A percentile compares a stretch with the other conserved stretches of the same genome.
These are phyloP conservation scores for Ceratorhiza oryzae-sativae DNA, from an alignment of 1,284 basidiomycete species.

Conservation along the genomic window DNA sequence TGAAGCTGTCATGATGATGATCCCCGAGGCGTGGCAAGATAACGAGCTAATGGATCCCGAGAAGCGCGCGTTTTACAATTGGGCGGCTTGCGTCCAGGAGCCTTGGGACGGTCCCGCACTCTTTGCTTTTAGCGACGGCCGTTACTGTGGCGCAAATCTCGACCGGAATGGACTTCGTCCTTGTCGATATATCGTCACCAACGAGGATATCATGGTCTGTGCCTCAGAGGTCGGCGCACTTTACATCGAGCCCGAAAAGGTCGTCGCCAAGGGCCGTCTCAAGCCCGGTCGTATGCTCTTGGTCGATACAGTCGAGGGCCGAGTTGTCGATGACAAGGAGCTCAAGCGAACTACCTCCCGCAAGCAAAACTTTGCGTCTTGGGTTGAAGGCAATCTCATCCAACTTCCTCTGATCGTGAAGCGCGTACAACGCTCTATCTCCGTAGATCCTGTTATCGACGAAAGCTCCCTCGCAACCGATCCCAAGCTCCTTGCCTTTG, in stretches of 20 bases:
- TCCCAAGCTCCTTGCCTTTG: constrained; percentile 90
- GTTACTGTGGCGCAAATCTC: constrained; percentile 95
- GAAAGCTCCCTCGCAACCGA: constrained; percentile 80
- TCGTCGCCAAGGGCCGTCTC: constrained; percentile 91
- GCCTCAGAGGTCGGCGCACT: constrained; percentile 94
- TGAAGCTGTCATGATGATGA: constrained; percentile 96
- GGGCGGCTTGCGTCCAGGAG: constrained; percentile 94
- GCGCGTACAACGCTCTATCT: constrained; percentile 74
- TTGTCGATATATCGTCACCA: constrained; percentile 92
- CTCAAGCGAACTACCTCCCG: constrained; percentile 86
- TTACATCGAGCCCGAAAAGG: constrained; percentile 86
- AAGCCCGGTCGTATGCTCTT: constrained; percentile 97
- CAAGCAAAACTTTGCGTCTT: constrained; percentile 91
- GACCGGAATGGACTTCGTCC: constrained; percentile 94
- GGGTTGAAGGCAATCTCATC: constrained; percentile 88
- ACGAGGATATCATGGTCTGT: constrained; percentile 95
- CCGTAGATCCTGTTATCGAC: constrained; percentile 72
- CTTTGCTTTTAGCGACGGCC: constrained; percentile 95
- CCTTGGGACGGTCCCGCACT: constrained; percentile 97
- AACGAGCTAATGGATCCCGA: constrained; percentile 93
- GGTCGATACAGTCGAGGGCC: constrained; percentile 91
- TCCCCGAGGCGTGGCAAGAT: constrained; percentile 97
- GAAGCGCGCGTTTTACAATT: constrained; percentile 95
- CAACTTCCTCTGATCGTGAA: constrained; percentile 88
- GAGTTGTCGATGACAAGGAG: constrained; percentile 95